A percentile compares a stretch with the other conserved stretches of the same genome.
Evolutionary conservation across 768 basidiomycete species (phyloP).

Genomic region (Leccinum uliginosum): DNA sequence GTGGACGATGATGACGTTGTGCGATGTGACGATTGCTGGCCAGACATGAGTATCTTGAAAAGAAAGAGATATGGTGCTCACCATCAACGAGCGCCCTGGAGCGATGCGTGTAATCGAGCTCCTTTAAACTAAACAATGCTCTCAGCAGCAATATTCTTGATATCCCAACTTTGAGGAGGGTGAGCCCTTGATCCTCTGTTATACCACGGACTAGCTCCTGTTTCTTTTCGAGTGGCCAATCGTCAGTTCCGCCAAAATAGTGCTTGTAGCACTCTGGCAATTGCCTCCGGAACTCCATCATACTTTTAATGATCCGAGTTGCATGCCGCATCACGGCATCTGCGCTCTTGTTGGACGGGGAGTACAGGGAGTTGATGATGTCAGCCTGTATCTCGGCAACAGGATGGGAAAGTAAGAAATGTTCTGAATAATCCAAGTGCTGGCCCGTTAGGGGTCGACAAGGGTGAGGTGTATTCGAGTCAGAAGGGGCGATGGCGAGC

Average conservation of each 20-base stretch:
- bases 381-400: conserved; percentile 85
- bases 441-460: conserved; percentile 36
- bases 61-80: conserved; percentile 29
- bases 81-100: conserved; percentile 76
- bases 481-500: conserved; percentile 76
- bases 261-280: conserved; percentile 68
- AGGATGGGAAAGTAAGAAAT: conserved; percentile 72
- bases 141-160: conserved; percentile 72
- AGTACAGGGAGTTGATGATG: conserved; percentile 82
- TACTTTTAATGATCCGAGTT: conserved; percentile 72
- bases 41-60: conserved; percentile 4
- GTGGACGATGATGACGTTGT: conserved; percentile 84
- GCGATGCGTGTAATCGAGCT: conserved; percentile 59
- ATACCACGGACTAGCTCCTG: conserved; percentile 67
- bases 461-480: conserved; percentile 77
- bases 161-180: conserved; percentile 79
- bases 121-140: conserved; percentile 75
- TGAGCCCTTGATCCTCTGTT: conserved; percentile 77
- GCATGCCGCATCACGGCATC: conserved; percentile 75
- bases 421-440: conserved; percentile 60
- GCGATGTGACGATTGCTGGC: conserved; percentile 77
- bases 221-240: conserved; percentile 65
- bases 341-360: conserved; percentile 64
- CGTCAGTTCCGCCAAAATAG: conserved; percentile 76
- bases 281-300: conserved; percentile 63